Conservation (phyloP, 2,329 filamentous ascomycete genomes). For the Parasarocladium wereldwijsianum region DNA sequence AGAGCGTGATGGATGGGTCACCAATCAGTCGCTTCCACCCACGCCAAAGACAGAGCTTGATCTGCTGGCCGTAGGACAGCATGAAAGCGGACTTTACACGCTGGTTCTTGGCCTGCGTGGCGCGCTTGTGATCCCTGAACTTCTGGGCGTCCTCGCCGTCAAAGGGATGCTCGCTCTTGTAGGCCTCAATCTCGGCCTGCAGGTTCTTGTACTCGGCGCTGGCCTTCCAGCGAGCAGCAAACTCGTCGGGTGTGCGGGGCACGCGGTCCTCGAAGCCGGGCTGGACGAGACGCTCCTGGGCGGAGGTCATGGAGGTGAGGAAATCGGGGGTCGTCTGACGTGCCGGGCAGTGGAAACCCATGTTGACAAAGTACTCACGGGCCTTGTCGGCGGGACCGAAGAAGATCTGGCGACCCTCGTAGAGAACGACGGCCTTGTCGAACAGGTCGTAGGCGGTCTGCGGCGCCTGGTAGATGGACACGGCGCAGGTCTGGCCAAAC, state of each 20-base stretch:
- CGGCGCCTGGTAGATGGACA: constrained; percentile 52
- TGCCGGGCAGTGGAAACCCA: constrained; percentile 38
- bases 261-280: constrained; percentile 14
- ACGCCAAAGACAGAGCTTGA: constrained; percentile 25
- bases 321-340: constrained; percentile 50
- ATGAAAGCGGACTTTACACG: constrained; percentile 30
- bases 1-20: constrained; percentile 27
- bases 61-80: constrained; percentile 29
- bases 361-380: constrained; percentile 42
- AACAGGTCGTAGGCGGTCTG: constrained; percentile 30
- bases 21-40: constrained; percentile 23
- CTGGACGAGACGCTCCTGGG: constrained; percentile 15
- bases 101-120: constrained; percentile 14
- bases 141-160: constrained; percentile 11
- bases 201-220: constrained; percentile 10
- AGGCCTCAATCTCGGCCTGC: constrained; percentile 14
- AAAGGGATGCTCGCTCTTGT: constrained; percentile 8
- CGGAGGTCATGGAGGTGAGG: constrained; percentile 35
- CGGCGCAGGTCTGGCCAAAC: constrained; percentile 38
- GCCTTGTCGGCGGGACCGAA: constrained; percentile 45
- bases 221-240: constrained; percentile 17
- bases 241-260: constrained; percentile 20
- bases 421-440: constrained; percentile 47
- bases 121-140: constrained; percentile 13
- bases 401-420: constrained; percentile 53